phyloP scores from a whole-genome alignment of 2,329 filamentous ascomycete species.

The Escovopsis sp. region DNA sequence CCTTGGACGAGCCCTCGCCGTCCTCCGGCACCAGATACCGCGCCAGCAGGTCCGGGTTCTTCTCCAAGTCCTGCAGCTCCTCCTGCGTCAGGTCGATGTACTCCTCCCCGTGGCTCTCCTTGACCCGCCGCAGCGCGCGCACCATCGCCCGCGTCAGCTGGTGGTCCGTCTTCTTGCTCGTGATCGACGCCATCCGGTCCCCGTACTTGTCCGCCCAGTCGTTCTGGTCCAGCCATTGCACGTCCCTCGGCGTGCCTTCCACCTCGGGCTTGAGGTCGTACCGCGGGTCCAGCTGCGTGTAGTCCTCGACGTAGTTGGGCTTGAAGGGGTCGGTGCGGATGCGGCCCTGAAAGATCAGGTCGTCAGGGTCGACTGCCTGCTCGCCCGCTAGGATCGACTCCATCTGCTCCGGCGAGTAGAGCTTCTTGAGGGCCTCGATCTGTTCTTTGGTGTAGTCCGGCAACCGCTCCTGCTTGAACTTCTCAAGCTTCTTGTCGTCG shows the following conservation, averaged over 20 bases:
- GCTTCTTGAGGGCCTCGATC: conserved; percentile 41
- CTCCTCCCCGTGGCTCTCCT: conserved; percentile 25
- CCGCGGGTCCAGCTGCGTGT: conserved; percentile 59
- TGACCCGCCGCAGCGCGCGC: conserved; percentile 26
- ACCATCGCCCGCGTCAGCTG: conserved; percentile 27
- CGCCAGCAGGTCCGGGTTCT: conserved; percentile 22
- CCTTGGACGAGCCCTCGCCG: conserved; percentile 9
- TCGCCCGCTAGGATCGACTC: conserved; percentile 72
- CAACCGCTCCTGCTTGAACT: conserved; percentile 33
- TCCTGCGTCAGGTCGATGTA: conserved; percentile 35
- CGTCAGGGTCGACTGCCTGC: conserved; percentile 54
- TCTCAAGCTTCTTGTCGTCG: conserved; percentile 25
- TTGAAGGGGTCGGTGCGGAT: conserved; percentile 57
- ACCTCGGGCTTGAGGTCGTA: conserved; percentile 52
- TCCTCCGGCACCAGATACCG: conserved; percentile 22
- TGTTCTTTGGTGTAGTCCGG: conserved; percentile 54
- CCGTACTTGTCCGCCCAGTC: conserved; percentile 44
- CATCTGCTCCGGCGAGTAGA: conserved; percentile 70
- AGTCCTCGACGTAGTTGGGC: conserved; percentile 68
- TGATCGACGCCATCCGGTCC: conserved; percentile 26
- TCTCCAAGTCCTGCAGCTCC: conserved; percentile 26
- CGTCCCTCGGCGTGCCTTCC: conserved; percentile 33
- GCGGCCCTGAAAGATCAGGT: conserved; percentile 59
- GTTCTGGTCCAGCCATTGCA: conserved; percentile 42
- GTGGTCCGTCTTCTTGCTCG: conserved; percentile 26